Evolutionary conservation across 2,329 filamentous ascomycete genomes (phyloP).

Genomic region (Emergomyces africanus): DNA sequence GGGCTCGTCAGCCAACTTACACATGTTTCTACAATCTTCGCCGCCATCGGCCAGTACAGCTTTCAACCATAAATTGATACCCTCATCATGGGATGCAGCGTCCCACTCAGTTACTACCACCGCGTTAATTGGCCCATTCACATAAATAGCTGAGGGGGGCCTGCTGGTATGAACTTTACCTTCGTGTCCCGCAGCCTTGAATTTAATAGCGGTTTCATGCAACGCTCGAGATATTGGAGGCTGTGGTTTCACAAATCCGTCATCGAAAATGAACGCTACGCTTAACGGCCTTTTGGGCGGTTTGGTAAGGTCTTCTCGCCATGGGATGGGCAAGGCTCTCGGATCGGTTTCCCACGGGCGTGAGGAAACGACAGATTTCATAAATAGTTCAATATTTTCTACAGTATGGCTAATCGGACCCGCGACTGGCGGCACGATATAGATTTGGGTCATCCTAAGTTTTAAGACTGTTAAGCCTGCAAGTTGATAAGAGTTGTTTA

Average conservation of each 20-base stretch:
- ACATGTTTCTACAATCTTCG: conserved; percentile 18
- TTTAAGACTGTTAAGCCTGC: not conserved
- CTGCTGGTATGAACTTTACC: conserved; percentile 29
- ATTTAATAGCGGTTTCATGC: conserved; percentile 40
- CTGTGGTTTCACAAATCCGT: conserved; percentile 47
- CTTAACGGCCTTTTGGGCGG: conserved; percentile 36
- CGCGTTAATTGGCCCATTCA: not conserved
- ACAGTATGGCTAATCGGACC: conserved; percentile 19
- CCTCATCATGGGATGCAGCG: conserved; percentile 16
- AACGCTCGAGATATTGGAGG: conserved; percentile 48
- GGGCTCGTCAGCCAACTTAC: conserved; percentile 19
- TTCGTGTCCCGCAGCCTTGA: conserved; percentile 42
- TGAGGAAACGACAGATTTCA: conserved; percentile 21
- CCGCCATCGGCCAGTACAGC: conserved; percentile 23
- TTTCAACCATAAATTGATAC: conserved; percentile 21
- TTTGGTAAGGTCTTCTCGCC: conserved; percentile 18
- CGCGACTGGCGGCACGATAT: conserved; percentile 18
- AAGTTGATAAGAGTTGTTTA: too few relatives aligned
- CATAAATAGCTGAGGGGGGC: not conserved
- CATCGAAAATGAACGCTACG: conserved; percentile 48
- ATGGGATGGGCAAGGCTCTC: conserved; percentile 24
- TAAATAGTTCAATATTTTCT: conserved; percentile 16
- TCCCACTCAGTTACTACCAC: conserved; percentile 23
- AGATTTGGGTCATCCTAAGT: conserved; percentile 14
- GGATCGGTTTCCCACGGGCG: conserved; percentile 28